A percentile compares a stretch with the other conserved stretches of the same genome.
phyloP scores from a whole-genome alignment of 768 basidiomycete species.

The Lactarius psammicola region DNA sequence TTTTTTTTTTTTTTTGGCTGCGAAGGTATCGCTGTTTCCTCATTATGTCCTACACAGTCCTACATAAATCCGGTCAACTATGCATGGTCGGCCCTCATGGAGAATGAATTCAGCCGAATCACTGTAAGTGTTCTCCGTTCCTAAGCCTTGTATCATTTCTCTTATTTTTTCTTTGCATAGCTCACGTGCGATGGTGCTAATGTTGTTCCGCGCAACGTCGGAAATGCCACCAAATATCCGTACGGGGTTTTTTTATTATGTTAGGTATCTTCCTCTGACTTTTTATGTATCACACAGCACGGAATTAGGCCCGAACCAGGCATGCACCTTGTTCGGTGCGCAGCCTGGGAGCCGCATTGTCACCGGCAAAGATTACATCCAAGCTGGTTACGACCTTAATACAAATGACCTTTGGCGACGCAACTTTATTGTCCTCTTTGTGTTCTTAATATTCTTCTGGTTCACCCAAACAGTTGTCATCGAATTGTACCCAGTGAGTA shows the following conservation, averaged over 20 bases:
- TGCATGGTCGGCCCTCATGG: slow-evolving; percentile 74
- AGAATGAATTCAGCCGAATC: slow-evolving; percentile 81
- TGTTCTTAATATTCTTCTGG: slow-evolving; percentile 68
- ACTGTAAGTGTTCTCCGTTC: slow-evolving; percentile 30
- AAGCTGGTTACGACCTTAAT: slow-evolving; percentile 53
- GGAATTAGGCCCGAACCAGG: slow-evolving; percentile 72
- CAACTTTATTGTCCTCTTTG: slow-evolving; percentile 70
- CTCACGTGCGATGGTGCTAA: slow-evolving; percentile 65
- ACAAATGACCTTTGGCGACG: slow-evolving; percentile 62
- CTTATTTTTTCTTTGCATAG: slow-evolving; percentile 27
- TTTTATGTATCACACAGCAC: slow-evolving; percentile 41
- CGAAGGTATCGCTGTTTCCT: slow-evolving; percentile 27
- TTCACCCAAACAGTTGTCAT: slow-evolving; percentile 63
- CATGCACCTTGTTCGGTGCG: slow-evolving; percentile 72
- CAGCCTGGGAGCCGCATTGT: slow-evolving; percentile 49
- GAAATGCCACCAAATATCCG: slow-evolving; percentile 60
- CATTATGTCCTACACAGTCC: slow-evolving; percentile 48
- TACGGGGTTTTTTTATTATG: slow-evolving; percentile 36
- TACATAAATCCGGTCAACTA: slow-evolving; percentile 64
- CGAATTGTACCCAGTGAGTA: slow-evolving; percentile 57
- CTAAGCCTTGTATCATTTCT: slow-evolving; percentile 32
- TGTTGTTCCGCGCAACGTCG: slow-evolving; percentile 63
- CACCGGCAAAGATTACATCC: slow-evolving; percentile 85
- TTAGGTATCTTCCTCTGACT: neutral
- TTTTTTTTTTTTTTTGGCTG: neutral